phyloP scores from a whole-genome alignment of 2,329 filamentous ascomycete species.

The Chrysoporthe deuterocubensis region DNA sequence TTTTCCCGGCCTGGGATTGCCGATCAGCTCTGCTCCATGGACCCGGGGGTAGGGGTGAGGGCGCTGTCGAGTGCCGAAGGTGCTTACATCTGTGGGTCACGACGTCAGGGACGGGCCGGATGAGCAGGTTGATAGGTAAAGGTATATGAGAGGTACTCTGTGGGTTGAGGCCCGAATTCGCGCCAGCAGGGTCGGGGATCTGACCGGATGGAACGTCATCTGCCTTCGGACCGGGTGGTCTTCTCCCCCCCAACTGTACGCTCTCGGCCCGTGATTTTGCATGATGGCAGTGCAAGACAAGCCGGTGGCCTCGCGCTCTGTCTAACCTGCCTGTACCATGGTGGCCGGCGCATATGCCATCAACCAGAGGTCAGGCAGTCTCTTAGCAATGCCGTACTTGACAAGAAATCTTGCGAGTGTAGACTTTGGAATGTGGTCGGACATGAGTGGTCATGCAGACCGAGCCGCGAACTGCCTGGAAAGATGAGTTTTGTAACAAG shows the following conservation, averaged over 20 bases:
- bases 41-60: no score
- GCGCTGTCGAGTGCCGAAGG: no score
- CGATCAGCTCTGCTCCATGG: no score
- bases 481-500: neutral
- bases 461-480: neutral
- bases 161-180: neutral
- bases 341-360: neutral
- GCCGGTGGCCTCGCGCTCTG: neutral
- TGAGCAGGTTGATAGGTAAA: neutral
- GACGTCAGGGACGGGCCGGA: neutral
- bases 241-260: neutral
- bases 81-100: neutral
- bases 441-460: neutral
- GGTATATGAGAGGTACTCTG: neutral
- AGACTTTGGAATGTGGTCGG: neutral
- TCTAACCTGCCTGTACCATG: neutral
- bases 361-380: neutral
- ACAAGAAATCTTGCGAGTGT: no score
- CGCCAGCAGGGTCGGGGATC: neutral
- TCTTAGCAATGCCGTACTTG: no score
- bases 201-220: neutral
- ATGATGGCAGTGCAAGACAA: neutral
- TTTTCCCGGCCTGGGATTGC: no score
- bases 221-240: neutral
- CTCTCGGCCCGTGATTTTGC: neutral